These are phyloP conservation scores for Psilocybe tampanensis DNA, from an alignment of 768 basidiomycete species.

Conservation along the genomic window DNA sequence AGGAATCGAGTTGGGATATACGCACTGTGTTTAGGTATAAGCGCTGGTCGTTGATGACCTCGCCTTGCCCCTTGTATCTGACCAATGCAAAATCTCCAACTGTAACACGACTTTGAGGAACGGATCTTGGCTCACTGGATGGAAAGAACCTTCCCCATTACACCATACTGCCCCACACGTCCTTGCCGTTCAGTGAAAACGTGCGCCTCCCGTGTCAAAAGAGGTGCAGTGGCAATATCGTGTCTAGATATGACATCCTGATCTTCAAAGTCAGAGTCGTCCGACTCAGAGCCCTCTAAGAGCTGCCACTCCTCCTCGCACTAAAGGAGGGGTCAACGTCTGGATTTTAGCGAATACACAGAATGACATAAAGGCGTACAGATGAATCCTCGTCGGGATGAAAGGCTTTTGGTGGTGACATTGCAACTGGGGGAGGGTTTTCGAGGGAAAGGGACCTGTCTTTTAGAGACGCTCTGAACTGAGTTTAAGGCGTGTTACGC, in stretches of 20 bases:
- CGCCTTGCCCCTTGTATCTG: slow-evolving; percentile 36
- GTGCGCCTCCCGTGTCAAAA: slow-evolving; percentile 53
- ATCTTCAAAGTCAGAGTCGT: slow-evolving; percentile 15
- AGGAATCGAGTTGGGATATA: neutral
- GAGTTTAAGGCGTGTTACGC: neutral
- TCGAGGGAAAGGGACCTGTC: neutral
- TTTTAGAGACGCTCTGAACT: neutral
- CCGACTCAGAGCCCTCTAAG: slow-evolving; percentile 26
- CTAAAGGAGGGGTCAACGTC: slow-evolving; percentile 10
- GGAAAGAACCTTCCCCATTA: slow-evolving; percentile 51
- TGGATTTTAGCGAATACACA: neutral
- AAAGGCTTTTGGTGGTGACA: neutral
- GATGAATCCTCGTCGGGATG: neutral
- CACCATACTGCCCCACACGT: slow-evolving; percentile 57
- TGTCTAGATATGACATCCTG: slow-evolving; percentile 28
- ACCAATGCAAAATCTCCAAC: neutral
- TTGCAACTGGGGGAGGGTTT: neutral
- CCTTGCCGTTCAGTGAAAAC: slow-evolving; percentile 33
- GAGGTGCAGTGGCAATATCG: slow-evolving; percentile 48
- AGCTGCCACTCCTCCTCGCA: slow-evolving; percentile 32
- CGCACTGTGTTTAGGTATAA: slow-evolving; percentile 71
- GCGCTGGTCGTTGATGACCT: slow-evolving; percentile 46
- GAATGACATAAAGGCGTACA: neutral
- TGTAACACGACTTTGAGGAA: neutral
- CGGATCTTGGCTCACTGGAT: slow-evolving; percentile 40